Conservation (phyloP, 1,139 yeast genomes). For the Magnusiomyces sp. region DNA sequence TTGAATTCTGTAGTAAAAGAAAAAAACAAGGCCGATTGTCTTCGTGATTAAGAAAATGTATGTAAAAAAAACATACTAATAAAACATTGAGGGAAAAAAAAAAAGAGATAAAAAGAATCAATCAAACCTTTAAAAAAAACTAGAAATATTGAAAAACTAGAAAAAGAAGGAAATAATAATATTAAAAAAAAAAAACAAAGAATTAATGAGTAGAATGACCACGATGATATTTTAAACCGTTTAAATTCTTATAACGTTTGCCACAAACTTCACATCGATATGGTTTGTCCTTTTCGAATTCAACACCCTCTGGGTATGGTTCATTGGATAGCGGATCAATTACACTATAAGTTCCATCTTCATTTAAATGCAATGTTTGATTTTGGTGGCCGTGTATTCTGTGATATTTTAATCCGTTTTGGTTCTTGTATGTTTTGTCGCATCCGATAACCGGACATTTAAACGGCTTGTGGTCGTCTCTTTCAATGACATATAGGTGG, state of each 20-base stretch:
- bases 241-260: slow-evolving; percentile 88
- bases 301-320: slow-evolving; percentile 83
- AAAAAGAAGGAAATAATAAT: no score
- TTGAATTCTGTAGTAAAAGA: no score
- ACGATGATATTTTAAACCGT: slow-evolving; percentile 93
- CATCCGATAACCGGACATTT: slow-evolving; percentile 98
- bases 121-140: no score
- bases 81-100: no score
- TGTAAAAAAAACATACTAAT: no score
- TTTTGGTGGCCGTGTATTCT: slow-evolving; percentile 95
- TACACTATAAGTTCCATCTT: slow-evolving; percentile 87
- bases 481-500: slow-evolving; percentile 83
- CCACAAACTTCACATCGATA: slow-evolving; percentile 98
- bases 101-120: no score
- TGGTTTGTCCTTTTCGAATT: slow-evolving; percentile 95
- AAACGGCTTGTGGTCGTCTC: slow-evolving; percentile 88
- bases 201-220: slow-evolving; percentile 89
- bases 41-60: no score
- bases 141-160: no score
- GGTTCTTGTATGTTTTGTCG: slow-evolving; percentile 94
- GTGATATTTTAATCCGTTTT: slow-evolving; percentile 93
- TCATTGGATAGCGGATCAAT: slow-evolving; percentile 89
- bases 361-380: slow-evolving; percentile 81
- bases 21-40: no score
- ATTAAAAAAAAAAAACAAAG: background rate